Evolutionary conservation across 2,329 filamentous ascomycete genomes (phyloP).

Genomic region (Pseudohalonectria lignicola): DNA sequence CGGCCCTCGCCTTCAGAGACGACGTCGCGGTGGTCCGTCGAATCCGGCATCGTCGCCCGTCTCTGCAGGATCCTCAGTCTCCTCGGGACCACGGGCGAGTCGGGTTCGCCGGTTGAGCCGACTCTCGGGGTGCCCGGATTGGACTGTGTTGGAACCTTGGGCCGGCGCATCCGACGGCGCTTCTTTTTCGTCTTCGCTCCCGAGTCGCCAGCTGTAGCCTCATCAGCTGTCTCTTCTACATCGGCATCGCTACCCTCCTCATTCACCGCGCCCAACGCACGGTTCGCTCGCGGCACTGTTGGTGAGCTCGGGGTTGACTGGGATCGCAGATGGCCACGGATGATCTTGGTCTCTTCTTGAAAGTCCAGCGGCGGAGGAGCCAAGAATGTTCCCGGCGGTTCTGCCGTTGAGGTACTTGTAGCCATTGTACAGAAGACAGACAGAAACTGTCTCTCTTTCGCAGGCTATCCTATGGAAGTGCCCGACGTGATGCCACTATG

Average conservation of each 20-base stretch:
- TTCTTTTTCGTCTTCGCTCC: constrained; percentile 48
- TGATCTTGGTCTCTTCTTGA: not conserved
- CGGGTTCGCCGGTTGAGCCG: constrained; percentile 25
- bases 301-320: constrained; percentile 37
- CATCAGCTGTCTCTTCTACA: constrained; percentile 78
- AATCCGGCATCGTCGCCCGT: constrained; percentile 55
- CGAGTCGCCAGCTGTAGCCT: constrained; percentile 40
- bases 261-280: constrained; percentile 13
- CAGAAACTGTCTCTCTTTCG: too few relatives aligned
- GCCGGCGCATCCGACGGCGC: constrained; percentile 46
- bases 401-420: too few relatives aligned
- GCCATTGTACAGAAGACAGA: too few relatives aligned
- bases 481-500: too few relatives aligned
- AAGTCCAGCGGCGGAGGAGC: constrained; percentile 1
- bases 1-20: constrained; percentile 68
- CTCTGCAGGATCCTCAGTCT: constrained; percentile 47
- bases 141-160: constrained; percentile 44
- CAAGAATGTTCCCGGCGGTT: too few relatives aligned
- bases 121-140: constrained; percentile 53
- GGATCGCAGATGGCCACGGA: constrained; percentile 4
- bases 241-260: constrained; percentile 59
- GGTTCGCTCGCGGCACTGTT: constrained; percentile 26
- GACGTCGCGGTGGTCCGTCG: constrained; percentile 46
- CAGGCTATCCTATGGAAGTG: too few relatives aligned
- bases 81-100: constrained; percentile 27